phyloP scores from a whole-genome alignment of 768 basidiomycete species.

The Suillus weaverae region DNA sequence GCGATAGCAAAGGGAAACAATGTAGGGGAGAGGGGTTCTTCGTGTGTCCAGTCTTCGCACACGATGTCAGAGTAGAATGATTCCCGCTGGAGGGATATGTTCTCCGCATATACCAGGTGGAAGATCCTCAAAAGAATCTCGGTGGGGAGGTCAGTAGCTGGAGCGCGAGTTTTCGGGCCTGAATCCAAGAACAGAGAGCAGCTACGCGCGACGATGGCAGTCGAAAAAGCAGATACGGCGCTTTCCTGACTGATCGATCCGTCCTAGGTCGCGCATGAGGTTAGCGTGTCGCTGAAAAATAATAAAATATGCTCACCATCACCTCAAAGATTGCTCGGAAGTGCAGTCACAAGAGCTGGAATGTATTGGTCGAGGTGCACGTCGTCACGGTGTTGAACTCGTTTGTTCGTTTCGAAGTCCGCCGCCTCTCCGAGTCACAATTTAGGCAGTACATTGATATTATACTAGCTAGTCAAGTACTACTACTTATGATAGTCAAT shows the following conservation, averaged over 20 bases:
- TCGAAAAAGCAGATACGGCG: neutral
- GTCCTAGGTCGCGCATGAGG: neutral
- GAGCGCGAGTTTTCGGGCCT: neutral
- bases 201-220: neutral
- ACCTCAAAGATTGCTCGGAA: neutral
- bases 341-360: neutral
- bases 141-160: neutral
- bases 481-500: too few species aligned
- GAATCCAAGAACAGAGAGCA: neutral
- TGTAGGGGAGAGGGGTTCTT: neutral
- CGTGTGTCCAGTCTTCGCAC: slow-evolving; percentile 2
- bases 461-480: too few species aligned
- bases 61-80: neutral
- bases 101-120: neutral
- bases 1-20: slow-evolving; percentile 14
- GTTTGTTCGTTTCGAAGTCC: neutral
- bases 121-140: slow-evolving; percentile 2
- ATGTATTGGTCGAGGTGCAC: neutral
- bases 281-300: neutral
- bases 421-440: too few species aligned
- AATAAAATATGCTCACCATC: neutral
- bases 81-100: neutral
- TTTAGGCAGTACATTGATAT: too few species aligned
- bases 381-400: too few species aligned
- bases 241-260: neutral